These are phyloP conservation scores for Podosphaera leucotricha DNA, from an alignment of 2,329 filamentous ascomycete genomes.

Conservation along the genomic window DNA sequence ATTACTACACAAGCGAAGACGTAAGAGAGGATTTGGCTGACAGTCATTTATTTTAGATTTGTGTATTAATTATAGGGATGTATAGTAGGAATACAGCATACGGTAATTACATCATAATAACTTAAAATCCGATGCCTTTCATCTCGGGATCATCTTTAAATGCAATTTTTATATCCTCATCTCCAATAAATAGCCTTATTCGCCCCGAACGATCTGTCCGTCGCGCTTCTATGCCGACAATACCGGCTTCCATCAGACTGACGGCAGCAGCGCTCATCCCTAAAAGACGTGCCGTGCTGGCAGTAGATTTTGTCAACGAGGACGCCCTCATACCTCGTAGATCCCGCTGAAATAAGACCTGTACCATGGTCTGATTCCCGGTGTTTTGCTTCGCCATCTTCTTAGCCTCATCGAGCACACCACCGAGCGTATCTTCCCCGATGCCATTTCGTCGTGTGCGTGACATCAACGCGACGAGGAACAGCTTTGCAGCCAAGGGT, in stretches of 20 bases:
- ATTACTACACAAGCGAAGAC: too few species aligned
- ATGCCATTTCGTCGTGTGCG: slow-evolving; percentile 64
- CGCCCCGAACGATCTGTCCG: slow-evolving; percentile 71
- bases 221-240: slow-evolving; percentile 62
- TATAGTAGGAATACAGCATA: too few species aligned
- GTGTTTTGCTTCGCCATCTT: slow-evolving; percentile 38
- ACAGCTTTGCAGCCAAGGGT: slow-evolving; percentile 60
- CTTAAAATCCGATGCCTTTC: slow-evolving; percentile 24
- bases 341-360: slow-evolving; percentile 23
- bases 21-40: too few species aligned
- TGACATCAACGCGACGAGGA: slow-evolving; percentile 61
- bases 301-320: neutral
- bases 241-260: slow-evolving; percentile 66
- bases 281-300: slow-evolving; percentile 22
- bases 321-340: neutral
- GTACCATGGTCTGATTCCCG: slow-evolving; percentile 31
- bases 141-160: slow-evolving; percentile 75
- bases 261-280: slow-evolving; percentile 51
- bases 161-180: slow-evolving; percentile 76
- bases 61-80: too few species aligned
- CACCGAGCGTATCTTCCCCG: slow-evolving; percentile 67
- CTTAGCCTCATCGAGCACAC: slow-evolving; percentile 69
- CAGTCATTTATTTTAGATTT: too few species aligned
- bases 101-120: neutral
- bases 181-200: slow-evolving; percentile 61